A percentile compares a stretch with the other conserved stretches of the same genome.
These are phyloP conservation scores for Pseudogymnoascus sp. DNA, from an alignment of 2,329 filamentous ascomycete genomes.

Conservation along the genomic window DNA sequence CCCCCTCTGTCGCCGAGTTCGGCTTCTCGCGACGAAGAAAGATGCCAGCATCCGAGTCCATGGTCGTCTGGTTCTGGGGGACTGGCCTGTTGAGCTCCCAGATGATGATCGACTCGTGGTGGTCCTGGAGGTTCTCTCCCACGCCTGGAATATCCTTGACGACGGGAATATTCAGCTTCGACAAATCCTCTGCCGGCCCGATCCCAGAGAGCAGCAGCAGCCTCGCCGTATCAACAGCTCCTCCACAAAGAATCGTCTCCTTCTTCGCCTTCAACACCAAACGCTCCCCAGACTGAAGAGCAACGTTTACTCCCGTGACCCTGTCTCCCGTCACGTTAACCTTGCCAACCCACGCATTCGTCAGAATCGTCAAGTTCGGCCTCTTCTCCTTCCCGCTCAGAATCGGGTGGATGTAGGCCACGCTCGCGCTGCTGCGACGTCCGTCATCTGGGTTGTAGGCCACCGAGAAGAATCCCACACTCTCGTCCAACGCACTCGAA, in stretches of 20 bases:
- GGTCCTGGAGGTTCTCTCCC: conserved; percentile 30
- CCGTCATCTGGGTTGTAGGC: conserved; percentile 87
- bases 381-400: conserved; percentile 73
- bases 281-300: conserved; percentile 43
- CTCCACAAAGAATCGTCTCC: conserved; percentile 54
- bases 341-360: conserved; percentile 79
- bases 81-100: conserved; percentile 36
- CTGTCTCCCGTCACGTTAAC: conserved; percentile 62
- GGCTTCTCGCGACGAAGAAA: conserved; percentile 72
- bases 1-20: conserved; percentile 49
- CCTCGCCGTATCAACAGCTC: conserved; percentile 31
- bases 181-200: conserved; percentile 26
- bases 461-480: conserved; percentile 84
- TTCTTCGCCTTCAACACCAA: conserved; percentile 54
- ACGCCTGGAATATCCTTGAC: conserved; percentile 27
- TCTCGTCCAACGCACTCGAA: conserved; percentile 62
- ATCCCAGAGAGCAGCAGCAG: conserved; percentile 33
- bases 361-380: conserved; percentile 77
- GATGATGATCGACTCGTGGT: conserved; percentile 39
- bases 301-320: conserved; percentile 67
- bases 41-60: conserved; percentile 45
- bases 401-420: conserved; percentile 90
- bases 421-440: conserved; percentile 73
- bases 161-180: conserved; percentile 26
- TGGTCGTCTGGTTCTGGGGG: conserved; percentile 29